Evolutionary conservation across 768 basidiomycete genomes (phyloP).

Genomic region (Terana coerulea): DNA sequence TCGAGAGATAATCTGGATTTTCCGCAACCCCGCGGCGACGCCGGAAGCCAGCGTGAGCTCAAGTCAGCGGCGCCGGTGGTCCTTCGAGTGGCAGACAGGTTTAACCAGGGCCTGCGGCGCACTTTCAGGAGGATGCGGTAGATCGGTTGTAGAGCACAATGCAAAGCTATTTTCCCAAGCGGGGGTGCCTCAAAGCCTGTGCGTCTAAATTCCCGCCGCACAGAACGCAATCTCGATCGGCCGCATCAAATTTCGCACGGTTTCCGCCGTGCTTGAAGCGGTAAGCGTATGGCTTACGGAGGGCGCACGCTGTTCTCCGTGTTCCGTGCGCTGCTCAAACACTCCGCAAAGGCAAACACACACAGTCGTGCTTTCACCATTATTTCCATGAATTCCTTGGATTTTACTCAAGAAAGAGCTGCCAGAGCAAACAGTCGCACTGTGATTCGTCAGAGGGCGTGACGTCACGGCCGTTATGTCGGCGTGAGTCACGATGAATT

Average conservation of each 20-base stretch:
- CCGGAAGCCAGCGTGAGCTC: constrained; percentile 2
- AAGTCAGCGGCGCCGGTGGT: constrained; percentile 6
- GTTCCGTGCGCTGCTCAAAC: no score
- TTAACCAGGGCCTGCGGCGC: not conserved
- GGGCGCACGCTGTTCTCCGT: no score
- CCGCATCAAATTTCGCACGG: no score
- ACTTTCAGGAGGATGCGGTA: not conserved
- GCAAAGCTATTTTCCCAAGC: not conserved
- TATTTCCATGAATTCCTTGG: no score
- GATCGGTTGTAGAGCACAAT: not conserved
- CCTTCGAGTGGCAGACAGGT: not conserved
- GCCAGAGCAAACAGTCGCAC: not conserved
- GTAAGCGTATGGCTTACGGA: no score
- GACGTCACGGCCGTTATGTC: constrained; percentile 1
- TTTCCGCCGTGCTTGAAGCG: no score
- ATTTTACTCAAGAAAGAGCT: no score
- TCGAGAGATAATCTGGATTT: constrained; percentile 1
- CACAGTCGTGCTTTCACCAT: no score
- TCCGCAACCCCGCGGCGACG: constrained; percentile 13
- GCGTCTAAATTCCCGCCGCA: constrained; percentile 15
- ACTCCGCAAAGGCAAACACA: no score
- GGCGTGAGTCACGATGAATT: not conserved
- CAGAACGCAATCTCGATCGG: constrained; percentile 20
- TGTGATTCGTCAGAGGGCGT: constrained; percentile 1
- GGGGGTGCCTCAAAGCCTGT: constrained; percentile 6